Conservation (phyloP, 768 basidiomycete genomes). For the Phlebiopsis gigantea region DNA sequence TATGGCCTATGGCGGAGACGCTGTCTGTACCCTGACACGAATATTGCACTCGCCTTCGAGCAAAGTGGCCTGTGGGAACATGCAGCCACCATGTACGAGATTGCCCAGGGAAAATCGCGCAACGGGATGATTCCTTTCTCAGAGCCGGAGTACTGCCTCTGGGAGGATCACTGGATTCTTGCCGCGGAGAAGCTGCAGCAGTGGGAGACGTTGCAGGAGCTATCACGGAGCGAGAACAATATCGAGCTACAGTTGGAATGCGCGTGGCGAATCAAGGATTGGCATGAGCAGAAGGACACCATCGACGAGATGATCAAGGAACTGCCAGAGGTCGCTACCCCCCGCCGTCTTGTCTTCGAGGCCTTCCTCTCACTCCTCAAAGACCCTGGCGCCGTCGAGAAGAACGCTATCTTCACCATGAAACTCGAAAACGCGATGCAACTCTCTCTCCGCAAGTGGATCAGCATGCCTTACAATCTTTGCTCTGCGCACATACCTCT, state of each 20-base stretch:
- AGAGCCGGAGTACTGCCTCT: constrained; percentile 93
- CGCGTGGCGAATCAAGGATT: constrained; percentile 92
- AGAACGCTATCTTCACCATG: constrained; percentile 82
- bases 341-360: constrained; percentile 96
- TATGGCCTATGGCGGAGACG: constrained; percentile 95
- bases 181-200: constrained; percentile 95
- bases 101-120: constrained; percentile 81
- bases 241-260: constrained; percentile 91
- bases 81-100: constrained; percentile 83
- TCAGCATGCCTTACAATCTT: constrained; percentile 76
- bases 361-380: constrained; percentile 89
- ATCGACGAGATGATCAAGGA: constrained; percentile 79
- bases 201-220: constrained; percentile 92
- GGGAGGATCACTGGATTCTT: constrained; percentile 99
- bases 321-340: constrained; percentile 84
- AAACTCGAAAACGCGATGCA: constrained; percentile 96
- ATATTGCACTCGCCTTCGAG: constrained; percentile 82
- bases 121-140: constrained; percentile 81
- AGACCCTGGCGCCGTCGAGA: constrained; percentile 72
- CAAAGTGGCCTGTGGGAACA: constrained; percentile 98
- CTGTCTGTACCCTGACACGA: constrained; percentile 85
- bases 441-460: constrained; percentile 93
- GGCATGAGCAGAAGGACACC: constrained; percentile 73
- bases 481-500: constrained; percentile 92
- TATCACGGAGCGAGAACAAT: constrained; percentile 85